Evolutionary conservation across 345 rosid genomes (phyloP).

Genomic region (Clarkia xantiana): DNA sequence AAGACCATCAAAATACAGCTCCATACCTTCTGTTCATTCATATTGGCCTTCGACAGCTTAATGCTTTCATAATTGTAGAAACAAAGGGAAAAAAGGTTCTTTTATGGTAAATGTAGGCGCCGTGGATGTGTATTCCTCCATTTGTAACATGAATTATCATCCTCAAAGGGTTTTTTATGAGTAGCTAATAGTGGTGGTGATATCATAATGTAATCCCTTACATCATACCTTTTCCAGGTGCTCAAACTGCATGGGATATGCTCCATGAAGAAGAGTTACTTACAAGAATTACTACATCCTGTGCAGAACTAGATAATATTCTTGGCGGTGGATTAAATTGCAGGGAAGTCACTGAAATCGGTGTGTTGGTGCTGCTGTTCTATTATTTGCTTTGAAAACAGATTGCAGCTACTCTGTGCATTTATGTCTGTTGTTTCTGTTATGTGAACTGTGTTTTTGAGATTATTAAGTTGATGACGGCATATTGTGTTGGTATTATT

Average conservation of each 20-base stretch:
- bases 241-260: slow-evolving; percentile 89
- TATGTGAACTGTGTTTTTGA: background rate
- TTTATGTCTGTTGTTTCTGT: background rate
- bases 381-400: background rate
- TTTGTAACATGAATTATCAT: too few relatives aligned
- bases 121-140: too few relatives aligned
- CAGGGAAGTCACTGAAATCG: slow-evolving; percentile 88
- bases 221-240: slow-evolving; percentile 22
- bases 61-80: too few relatives aligned
- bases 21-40: too few relatives aligned
- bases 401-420: background rate
- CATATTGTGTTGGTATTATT: slow-evolving; percentile 5
- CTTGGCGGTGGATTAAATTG: slow-evolving; percentile 85
- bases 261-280: slow-evolving; percentile 57
- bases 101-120: too few relatives aligned
- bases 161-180: too few relatives aligned
- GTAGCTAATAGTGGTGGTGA: too few relatives aligned
- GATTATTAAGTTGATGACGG: background rate
- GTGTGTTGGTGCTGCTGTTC: slow-evolving; percentile 19
- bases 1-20: too few relatives aligned
- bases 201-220: too few relatives aligned
- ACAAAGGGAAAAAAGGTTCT: too few relatives aligned
- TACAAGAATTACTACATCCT: slow-evolving; percentile 60
- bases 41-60: too few relatives aligned
- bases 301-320: slow-evolving; percentile 65